Percentiles rank a stretch among this genome's conserved stretches.
Evolutionary conservation across 495 filamentous ascomycete genomes (phyloP).

Genomic region (Talaromyces trachyspermus): DNA sequence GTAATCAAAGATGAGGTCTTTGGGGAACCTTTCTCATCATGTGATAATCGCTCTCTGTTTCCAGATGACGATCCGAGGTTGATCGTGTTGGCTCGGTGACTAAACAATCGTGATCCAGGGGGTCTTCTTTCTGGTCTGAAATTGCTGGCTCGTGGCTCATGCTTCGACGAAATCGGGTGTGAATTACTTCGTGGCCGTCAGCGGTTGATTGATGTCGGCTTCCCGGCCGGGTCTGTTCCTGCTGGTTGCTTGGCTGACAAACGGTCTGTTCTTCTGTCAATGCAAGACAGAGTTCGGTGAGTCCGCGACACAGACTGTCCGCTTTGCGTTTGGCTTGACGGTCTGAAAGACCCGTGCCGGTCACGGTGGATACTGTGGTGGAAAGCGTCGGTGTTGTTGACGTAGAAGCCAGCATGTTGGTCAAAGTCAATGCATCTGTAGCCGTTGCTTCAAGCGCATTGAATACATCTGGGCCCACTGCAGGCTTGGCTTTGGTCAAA

Average conservation of each 20-base stretch:
- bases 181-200: constrained; percentile 23
- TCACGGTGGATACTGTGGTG: constrained; percentile 50
- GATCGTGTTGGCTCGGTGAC: constrained; percentile 57
- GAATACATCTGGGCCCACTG: constrained; percentile 66
- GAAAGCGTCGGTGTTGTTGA: constrained; percentile 60
- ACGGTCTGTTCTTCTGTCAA: constrained; percentile 50
- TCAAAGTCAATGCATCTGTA: constrained; percentile 69
- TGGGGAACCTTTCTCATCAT: constrained; percentile 52
- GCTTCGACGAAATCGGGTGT: constrained; percentile 27
- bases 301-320: constrained; percentile 83
- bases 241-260: constrained; percentile 14
- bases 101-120: constrained; percentile 56
- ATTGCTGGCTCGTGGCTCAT: constrained; percentile 38
- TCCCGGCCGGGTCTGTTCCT: constrained; percentile 15
- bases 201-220: constrained; percentile 16
- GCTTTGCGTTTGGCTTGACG: constrained; percentile 81
- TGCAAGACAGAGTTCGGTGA: constrained; percentile 88
- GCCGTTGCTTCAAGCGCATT: constrained; percentile 74
- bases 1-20: constrained; percentile 25
- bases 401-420: constrained; percentile 62
- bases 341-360: constrained; percentile 52
- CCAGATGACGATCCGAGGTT: constrained; percentile 22
- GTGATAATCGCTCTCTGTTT: constrained; percentile 50
- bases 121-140: constrained; percentile 24
- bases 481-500: constrained; percentile 61